Evolutionary conservation across 2,329 filamentous ascomycete genomes (phyloP).

Genomic region (Hymenotorrendiella dingleyae): DNA sequence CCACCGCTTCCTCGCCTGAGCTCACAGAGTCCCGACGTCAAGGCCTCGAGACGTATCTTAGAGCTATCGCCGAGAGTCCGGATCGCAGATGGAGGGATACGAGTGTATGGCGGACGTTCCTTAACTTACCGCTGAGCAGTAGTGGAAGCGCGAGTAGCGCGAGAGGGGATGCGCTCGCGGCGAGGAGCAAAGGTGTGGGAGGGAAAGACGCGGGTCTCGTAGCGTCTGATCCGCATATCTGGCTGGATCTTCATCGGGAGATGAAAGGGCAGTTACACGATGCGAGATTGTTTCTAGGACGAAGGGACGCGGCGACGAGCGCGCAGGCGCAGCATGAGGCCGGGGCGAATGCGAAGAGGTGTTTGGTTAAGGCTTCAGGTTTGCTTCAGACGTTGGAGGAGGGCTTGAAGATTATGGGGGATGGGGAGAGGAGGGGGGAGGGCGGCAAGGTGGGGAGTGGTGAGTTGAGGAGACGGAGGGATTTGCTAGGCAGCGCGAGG

Average conservation of each 20-base stretch:
- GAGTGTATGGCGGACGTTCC: conserved; percentile 64
- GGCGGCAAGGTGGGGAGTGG: conserved; percentile 56
- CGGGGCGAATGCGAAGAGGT: conserved; percentile 67
- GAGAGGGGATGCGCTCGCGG: conserved; percentile 26
- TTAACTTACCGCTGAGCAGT: conserved; percentile 59
- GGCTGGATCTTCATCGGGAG: conserved; percentile 71
- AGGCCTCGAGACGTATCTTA: conserved; percentile 66
- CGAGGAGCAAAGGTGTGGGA: conserved; percentile 17
- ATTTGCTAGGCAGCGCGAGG: conserved; percentile 62
- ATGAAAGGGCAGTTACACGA: conserved; percentile 67
- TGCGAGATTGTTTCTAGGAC: conserved; percentile 58
- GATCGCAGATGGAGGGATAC: conserved; percentile 73
- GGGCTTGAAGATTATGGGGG: conserved; percentile 54
- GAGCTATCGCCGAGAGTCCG: conserved; percentile 64
- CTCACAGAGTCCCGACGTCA: conserved; percentile 65
- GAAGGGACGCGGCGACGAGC: conserved; percentile 55
- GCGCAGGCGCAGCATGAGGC: conserved; percentile 55
- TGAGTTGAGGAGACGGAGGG: conserved; percentile 64
- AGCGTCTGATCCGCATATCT: conserved; percentile 41
- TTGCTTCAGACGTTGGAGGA: conserved; percentile 59
- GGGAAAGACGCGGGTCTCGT: conserved; percentile 18
- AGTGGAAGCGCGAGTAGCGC: conserved; percentile 33
- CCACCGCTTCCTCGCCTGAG: conserved; percentile 62
- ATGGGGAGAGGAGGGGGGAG: conserved; percentile 33
- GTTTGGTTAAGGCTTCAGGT: conserved; percentile 61